A percentile compares a stretch with the other conserved stretches of the same genome.
Evolutionary conservation across 768 basidiomycete genomes (phyloP).

Genomic region (Podaxis sp.): DNA sequence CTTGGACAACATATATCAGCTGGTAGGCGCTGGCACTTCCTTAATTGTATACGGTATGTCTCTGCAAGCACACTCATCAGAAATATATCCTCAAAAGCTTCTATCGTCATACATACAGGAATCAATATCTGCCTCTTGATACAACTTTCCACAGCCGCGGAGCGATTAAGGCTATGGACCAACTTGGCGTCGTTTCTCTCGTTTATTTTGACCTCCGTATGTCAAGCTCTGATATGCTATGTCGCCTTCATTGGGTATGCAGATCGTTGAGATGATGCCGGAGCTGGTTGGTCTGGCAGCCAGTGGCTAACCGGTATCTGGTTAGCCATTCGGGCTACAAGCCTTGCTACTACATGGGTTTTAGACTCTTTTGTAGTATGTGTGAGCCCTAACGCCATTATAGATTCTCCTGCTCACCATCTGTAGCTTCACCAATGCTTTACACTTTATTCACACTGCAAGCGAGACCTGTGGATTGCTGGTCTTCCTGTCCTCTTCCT

Average conservation of each 20-base stretch:
- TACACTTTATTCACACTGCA: neutral
- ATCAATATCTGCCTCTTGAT: neutral
- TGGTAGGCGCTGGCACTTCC: neutral
- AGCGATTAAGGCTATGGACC: neutral
- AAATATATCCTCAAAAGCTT: neutral
- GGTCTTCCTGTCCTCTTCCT: neutral
- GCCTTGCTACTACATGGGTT: neutral
- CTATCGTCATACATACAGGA: neutral
- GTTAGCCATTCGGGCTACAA: neutral
- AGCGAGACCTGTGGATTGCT: neutral
- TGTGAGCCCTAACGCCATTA: neutral
- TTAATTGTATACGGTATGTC: neutral
- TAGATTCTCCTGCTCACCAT: too few species aligned
- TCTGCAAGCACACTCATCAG: neutral
- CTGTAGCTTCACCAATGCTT: slow-evolving; percentile 2
- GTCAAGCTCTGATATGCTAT: neutral
- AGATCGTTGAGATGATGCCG: neutral
- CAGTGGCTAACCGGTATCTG: neutral
- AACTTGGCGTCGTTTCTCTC: neutral
- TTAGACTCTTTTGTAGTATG: neutral
- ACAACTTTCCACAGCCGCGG: neutral
- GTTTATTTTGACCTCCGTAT: neutral
- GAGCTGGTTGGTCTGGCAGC: neutral
- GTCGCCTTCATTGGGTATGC: neutral
- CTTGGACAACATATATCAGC: neutral